Conservation (phyloP, 805 yeast genomes). For the Yueomyces sinensis region DNA sequence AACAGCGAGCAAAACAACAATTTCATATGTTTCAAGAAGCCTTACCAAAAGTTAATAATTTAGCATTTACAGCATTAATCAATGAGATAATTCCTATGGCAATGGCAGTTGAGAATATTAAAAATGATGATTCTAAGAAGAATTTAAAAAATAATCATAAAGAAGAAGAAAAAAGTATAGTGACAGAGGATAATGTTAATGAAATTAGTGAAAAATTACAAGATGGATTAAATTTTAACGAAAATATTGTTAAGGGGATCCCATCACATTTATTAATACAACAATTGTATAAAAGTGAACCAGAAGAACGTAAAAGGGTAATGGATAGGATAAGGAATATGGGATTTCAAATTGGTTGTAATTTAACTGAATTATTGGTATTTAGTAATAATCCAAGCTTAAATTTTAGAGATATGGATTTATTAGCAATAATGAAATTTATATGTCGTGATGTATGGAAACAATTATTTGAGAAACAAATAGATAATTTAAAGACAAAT, state of each 20-base stretch:
- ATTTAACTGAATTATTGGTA: conserved; percentile 35
- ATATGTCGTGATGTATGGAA: conserved; percentile 90
- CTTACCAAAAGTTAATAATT: conserved; percentile 34
- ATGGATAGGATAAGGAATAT: conserved; percentile 48
- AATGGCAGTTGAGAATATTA: conserved; percentile 42
- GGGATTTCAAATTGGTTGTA: conserved; percentile 60
- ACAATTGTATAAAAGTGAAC: conserved; percentile 16
- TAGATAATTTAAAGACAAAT: conserved; percentile 85
- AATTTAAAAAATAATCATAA: conserved; percentile 9
- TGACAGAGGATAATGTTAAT: conserved; percentile 4
- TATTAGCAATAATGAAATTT: conserved; percentile 78
- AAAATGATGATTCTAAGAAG: conserved; percentile 11
- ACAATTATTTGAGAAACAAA: conserved; percentile 64
- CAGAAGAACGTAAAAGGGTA: conserved; percentile 25
- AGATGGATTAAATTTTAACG: conserved; percentile 7
- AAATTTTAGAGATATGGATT: conserved; percentile 39
- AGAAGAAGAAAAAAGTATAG: background rate
- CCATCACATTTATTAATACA: conserved; percentile 19
- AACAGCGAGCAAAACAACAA: conserved; percentile 16
- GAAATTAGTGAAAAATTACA: conserved; percentile 10
- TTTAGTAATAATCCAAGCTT: conserved; percentile 37
- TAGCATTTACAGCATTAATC: conserved; percentile 49
- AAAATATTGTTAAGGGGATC: conserved; percentile 5
- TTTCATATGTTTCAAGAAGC: conserved; percentile 20
- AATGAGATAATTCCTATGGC: conserved; percentile 70